A percentile compares a stretch with the other conserved stretches of the same genome.
Evolutionary conservation across 2,329 filamentous ascomycete genomes (phyloP).

Genomic region (Xylaria sp.): DNA sequence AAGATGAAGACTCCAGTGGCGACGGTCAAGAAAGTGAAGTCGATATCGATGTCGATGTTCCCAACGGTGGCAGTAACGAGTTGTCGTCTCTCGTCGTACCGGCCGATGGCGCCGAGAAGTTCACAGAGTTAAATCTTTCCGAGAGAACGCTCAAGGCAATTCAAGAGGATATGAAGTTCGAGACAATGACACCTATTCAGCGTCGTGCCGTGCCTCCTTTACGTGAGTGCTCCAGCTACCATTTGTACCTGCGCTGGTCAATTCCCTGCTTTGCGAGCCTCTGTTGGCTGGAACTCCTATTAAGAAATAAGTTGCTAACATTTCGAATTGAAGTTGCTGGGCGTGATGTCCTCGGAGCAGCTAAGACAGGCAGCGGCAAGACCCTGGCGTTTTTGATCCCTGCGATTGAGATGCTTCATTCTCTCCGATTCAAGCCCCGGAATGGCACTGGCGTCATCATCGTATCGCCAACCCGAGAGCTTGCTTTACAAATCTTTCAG

Average conservation of each 20-base stretch:
- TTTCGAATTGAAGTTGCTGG: conserved; percentile 69
- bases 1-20: conserved; percentile 40
- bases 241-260: conserved; percentile 62
- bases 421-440: conserved; percentile 87
- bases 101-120: conserved; percentile 73
- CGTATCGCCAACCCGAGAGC: conserved; percentile 90
- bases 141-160: conserved; percentile 91
- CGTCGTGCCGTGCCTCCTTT: conserved; percentile 86
- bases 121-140: conserved; percentile 84
- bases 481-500: conserved; percentile 95
- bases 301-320: conserved; percentile 5
- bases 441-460: conserved; percentile 94
- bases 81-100: conserved; percentile 66
- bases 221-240: conserved; percentile 13
- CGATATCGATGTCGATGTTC: conserved; percentile 42
- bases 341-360: conserved; percentile 91
- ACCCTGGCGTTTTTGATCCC: conserved; percentile 95
- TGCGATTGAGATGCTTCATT: conserved; percentile 90
- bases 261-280: conserved; percentile 73
- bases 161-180: conserved; percentile 85
- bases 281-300: not conserved
- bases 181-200: conserved; percentile 96
- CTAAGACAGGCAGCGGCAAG: conserved; percentile 94
- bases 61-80: conserved; percentile 57
- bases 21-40: conserved; percentile 33